Percentiles rank a stretch among this genome's conserved stretches.
phyloP scores from a whole-genome alignment of 2,329 filamentous ascomycete species.

The Exophiala oligosperma region DNA sequence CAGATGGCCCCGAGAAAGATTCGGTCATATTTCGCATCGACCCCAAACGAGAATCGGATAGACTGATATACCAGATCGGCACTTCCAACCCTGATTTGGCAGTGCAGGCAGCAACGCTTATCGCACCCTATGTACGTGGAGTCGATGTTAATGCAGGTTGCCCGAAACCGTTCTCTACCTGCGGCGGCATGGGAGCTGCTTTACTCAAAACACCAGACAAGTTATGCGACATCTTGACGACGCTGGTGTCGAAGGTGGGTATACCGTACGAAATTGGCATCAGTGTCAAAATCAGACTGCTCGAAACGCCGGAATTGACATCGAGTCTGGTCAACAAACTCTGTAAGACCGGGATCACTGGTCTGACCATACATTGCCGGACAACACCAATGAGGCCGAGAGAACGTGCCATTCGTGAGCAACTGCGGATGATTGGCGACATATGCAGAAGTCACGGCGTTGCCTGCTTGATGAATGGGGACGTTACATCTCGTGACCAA shows the following conservation, averaged over 20 bases:
- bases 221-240: conserved; percentile 77
- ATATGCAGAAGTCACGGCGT: conserved; percentile 83
- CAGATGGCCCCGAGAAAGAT: conserved; percentile 45
- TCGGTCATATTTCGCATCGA: conserved; percentile 83
- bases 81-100: conserved; percentile 80
- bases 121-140: conserved; percentile 84
- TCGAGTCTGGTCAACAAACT: conserved; percentile 74
- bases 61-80: conserved; percentile 88
- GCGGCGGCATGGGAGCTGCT: conserved; percentile 92
- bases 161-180: conserved; percentile 93
- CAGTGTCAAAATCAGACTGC: conserved; percentile 91
- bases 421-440: conserved; percentile 78
- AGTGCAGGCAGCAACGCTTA: conserved; percentile 77
- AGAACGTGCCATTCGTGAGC: conserved; percentile 80
- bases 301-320: conserved; percentile 75
- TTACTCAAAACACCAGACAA: conserved; percentile 81
- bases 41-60: conserved; percentile 70
- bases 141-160: conserved; percentile 99
- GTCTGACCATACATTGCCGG: conserved; percentile 90
- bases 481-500: conserved; percentile 74
- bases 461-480: conserved; percentile 93
- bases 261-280: conserved; percentile 84
- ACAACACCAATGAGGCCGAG: conserved; percentile 94
- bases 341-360: conserved; percentile 84
- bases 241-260: conserved; percentile 76